Evolutionary conservation across 176 grass and related monocot genomes (phyloP).

Genomic region (Triticum turgidum): DNA sequence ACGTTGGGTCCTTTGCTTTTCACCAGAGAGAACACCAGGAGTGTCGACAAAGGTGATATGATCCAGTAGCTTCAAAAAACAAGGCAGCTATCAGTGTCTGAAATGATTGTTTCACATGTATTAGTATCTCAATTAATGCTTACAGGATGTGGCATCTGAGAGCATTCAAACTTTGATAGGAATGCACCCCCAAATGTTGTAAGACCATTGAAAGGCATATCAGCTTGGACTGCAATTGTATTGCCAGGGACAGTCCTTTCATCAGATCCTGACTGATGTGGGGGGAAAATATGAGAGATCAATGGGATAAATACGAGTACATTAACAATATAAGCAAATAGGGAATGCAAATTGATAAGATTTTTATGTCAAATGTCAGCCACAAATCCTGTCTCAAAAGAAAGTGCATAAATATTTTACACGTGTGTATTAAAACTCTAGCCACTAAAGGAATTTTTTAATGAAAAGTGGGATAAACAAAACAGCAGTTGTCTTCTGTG

Average conservation of each 20-base stretch:
- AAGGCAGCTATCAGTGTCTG: conserved; percentile 8
- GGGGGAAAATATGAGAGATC: background rate
- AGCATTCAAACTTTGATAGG: conserved; percentile 95
- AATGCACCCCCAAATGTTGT: conserved; percentile 87
- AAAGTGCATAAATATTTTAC: conserved; percentile 1
- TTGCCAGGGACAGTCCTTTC: conserved; percentile 88
- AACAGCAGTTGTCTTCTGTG: background rate
- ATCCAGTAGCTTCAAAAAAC: conserved; percentile 69
- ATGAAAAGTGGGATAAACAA: background rate
- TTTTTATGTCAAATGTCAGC: background rate
- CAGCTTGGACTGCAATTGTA: conserved; percentile 90
- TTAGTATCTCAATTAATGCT: conserved; percentile 8
- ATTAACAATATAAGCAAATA: background rate
- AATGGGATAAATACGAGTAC: background rate
- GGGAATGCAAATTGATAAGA: background rate
- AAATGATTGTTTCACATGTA: background rate
- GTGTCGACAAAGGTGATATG: conserved; percentile 93
- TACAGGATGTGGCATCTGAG: conserved; percentile 96
- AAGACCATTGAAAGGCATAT: conserved; percentile 88
- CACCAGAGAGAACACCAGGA: conserved; percentile 84
- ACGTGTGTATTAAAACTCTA: background rate
- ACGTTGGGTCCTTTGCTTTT: conserved; percentile 85
- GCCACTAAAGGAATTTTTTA: background rate
- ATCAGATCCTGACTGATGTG: conserved; percentile 74
- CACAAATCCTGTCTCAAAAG: background rate